Evolutionary conservation across 176 grass and related monocot species (phyloP), one percentile per base, ranked within the genome.

Genomic region (Phoenix dactylifera): DNA sequence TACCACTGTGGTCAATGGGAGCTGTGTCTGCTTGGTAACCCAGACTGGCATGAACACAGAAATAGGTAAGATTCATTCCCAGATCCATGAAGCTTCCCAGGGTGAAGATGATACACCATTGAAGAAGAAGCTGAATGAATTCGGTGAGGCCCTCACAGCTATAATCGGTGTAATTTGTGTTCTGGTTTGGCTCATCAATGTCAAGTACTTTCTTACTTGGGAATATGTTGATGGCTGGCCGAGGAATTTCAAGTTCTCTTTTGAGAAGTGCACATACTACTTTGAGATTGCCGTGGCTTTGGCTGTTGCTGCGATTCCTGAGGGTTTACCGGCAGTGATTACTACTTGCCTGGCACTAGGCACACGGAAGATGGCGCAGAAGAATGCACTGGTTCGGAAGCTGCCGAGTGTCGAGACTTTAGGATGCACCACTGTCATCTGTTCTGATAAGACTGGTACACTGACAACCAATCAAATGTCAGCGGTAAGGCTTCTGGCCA

Each of bases 251-350:
- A 73, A 72, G 0, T 97, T 97, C 66, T 91, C 87, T 0, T 97
- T 97, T 60, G 92, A 90, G 72, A 91, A 91, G 77, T 97, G 92
- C 73, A 97, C 92, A 1, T 97, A 91, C 70, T 97, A 97, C 78
- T 97, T 97, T 12, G 92, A 97, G 77, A 97, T 97, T 55, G 92
- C 92, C 0, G 92, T 97, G 17, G 92, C 92, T 5, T 79, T 97
- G 0, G 92, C 92, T 5, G 92, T 97, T 15, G 92, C 92, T 0
- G 92, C 92, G 3, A 97, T 97, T 26, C 92, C 92, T 0, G 92
- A 97, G 62, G 92, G 92, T 0, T 58, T 97, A 6, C 87, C 92
- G 1, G 92, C 92, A 2, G 92, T 97, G 12, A 97, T 97, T 72
- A 97, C 92, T 55, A 97, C 92, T 0, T 97, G 87, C 75, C 75